A percentile compares a stretch with the other conserved stretches of the same genome.
These are phyloP conservation scores for Paraurostyla sp. DNA, from an alignment of 73 alveolate genomes.

Conservation along the genomic window DNA sequence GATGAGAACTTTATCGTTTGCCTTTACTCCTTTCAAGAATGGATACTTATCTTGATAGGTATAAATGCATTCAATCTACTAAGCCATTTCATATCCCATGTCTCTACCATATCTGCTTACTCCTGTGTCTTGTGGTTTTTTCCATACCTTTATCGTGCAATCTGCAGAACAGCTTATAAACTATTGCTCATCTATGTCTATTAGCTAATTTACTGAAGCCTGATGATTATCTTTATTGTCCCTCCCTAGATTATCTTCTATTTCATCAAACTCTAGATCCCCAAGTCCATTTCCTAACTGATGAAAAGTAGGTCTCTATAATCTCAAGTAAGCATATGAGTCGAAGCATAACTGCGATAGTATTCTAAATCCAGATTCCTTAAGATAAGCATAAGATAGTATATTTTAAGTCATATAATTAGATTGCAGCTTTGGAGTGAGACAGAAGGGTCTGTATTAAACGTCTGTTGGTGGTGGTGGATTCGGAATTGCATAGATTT, in stretches of 20 bases:
- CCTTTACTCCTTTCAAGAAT: neutral
- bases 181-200: neutral
- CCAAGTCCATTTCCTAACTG: conserved; percentile 11
- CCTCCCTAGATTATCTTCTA: conserved; percentile 46
- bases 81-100: neutral
- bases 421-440: neutral
- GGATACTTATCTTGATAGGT: conserved; percentile 29
- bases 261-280: conserved; percentile 21
- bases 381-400: conserved; percentile 45
- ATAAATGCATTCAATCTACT: conserved; percentile 9
- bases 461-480: conserved; percentile 37
- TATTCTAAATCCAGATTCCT: conserved; percentile 29
- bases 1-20: neutral
- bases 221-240: conserved; percentile 15
- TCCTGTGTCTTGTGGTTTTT: neutral
- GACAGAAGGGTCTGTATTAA: neutral
- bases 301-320: conserved; percentile 27
- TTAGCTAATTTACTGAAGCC: conserved; percentile 18
- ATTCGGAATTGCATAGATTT: neutral
- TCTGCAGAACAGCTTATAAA: conserved; percentile 20
- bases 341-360: conserved; percentile 7
- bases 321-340: conserved; percentile 14
- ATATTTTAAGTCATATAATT: conserved; percentile 29
- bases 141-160: conserved; percentile 34
- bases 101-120: neutral